Base-by-base conservation (phyloP, 305 asterid species). In the Plantago rigida region DNA sequence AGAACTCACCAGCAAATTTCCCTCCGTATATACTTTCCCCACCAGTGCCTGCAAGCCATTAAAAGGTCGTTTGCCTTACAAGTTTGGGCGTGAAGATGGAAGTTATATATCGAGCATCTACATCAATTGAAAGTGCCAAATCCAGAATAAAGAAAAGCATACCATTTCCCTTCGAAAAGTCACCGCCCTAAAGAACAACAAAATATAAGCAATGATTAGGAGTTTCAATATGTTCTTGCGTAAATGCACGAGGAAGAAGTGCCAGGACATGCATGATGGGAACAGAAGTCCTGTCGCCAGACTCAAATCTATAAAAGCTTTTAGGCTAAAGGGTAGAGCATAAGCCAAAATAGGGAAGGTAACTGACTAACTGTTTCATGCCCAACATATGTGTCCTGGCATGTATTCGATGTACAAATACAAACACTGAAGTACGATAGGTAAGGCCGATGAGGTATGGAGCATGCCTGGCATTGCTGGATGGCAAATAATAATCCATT, bases 21-120 rank as follows among this genome's bases (percentile, higher is more conserved):
- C 96, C 96, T 68, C 96, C 99, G 66, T 83, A 88, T 34, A 92
- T 84, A 76, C 99, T 88, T 78, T 92, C 99, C 69, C 99, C 99
- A 74, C 99, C 99, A 70, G 95, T 92, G 84, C 96, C 99, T 92
- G 96, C 93, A 88, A 88, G 76, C 87, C 89, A 88, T 79, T 75
- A 84, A 81, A 87, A 86, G 74, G 80, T 66, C 62, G 77, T 70
- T 53, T 53, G 80, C 83, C 86, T 83, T 80, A 85, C 84, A 74
- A 73, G 82, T 84, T 81, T 77, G 83, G 75, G 78, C 88, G 75
- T 73, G 84, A 78, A 68, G 84, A 72, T 73, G 80, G 82, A 80
- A 75, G 83, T 70, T 79, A 73, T 51, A 44, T 63, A 82, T 75
- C 66, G 67, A 71, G 73, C 82, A 77, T 70, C 87, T 70, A 81